Evolutionary conservation across 306 rosid genomes (phyloP).

Genomic region (Benincasa hispida): DNA sequence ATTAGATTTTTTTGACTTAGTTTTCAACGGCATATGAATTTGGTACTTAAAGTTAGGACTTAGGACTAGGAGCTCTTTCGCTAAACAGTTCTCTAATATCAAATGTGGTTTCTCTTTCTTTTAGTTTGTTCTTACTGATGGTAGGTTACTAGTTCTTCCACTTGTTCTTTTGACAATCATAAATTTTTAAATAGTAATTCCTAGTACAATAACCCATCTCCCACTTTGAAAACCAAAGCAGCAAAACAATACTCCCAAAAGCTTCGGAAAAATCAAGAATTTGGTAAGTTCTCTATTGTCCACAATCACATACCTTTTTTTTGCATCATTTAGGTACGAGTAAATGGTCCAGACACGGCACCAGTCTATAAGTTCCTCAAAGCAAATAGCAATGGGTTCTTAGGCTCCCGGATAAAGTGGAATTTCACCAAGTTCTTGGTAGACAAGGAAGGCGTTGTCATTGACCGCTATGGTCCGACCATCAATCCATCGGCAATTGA

Average conservation of each 20-base stretch:
- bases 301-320: not conserved
- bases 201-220: not conserved
- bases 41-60: not conserved
- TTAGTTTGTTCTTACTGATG: not conserved
- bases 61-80: not conserved
- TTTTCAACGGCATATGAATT: not conserved
- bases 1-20: not conserved
- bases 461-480: constrained; percentile 55
- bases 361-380: constrained; percentile 69
- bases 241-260: not conserved
- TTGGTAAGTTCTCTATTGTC: not conserved
- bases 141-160: too few relatives aligned
- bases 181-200: not conserved
- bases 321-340: constrained; percentile 36
- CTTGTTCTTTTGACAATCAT: not conserved
- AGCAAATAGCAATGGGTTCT: constrained; percentile 42
- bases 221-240: not conserved
- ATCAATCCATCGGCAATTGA: constrained; percentile 53
- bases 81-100: not conserved
- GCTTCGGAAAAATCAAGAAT: not conserved
- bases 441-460: constrained; percentile 50
- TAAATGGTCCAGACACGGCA: constrained; percentile 53
- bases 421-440: constrained; percentile 90
- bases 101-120: not conserved
- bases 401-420: constrained; percentile 79